Percentiles rank a stretch among this genome's conserved stretches.
Conservation (phyloP, 176 grass and related monocot genomes). For the Thinopyrum elongatum region DNA sequence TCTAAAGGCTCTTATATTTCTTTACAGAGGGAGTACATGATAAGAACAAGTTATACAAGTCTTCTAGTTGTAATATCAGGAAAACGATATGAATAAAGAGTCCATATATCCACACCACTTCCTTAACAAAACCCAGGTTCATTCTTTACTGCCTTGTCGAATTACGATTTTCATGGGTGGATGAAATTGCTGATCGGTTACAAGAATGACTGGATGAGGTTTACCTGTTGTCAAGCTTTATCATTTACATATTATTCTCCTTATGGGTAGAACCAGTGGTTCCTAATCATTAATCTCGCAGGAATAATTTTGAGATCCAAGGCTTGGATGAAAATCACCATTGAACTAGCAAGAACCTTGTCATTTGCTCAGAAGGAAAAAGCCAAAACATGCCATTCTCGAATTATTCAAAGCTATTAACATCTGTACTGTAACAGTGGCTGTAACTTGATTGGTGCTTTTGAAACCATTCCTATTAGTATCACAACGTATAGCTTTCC, state of each 20-base stretch:
- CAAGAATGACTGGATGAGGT: neutral
- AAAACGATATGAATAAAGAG: neutral
- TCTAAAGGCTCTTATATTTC: too few relatives aligned
- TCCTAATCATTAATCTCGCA: neutral
- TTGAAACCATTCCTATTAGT: conserved; percentile 14
- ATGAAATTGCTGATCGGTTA: neutral
- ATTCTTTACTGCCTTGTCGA: neutral
- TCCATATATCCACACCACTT: neutral
- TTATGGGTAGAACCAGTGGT: neutral
- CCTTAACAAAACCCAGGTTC: neutral
- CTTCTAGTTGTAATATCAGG: neutral
- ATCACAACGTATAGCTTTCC: neutral
- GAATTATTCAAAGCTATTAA: neutral
- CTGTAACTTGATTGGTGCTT: neutral
- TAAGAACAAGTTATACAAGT: neutral
- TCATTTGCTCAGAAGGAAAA: neutral
- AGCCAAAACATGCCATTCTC: neutral
- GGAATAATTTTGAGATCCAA: neutral
- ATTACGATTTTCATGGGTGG: neutral
- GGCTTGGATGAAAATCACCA: neutral
- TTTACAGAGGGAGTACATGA: neutral
- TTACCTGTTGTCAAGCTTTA: neutral
- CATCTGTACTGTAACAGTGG: neutral
- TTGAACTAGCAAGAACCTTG: neutral
- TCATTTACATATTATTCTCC: conserved; percentile 7